Percentiles rank a stretch among this genome's conserved stretches.
Conservation (phyloP, 2,329 filamentous ascomycete genomes). For the Graphiopsis chlorocephala region DNA sequence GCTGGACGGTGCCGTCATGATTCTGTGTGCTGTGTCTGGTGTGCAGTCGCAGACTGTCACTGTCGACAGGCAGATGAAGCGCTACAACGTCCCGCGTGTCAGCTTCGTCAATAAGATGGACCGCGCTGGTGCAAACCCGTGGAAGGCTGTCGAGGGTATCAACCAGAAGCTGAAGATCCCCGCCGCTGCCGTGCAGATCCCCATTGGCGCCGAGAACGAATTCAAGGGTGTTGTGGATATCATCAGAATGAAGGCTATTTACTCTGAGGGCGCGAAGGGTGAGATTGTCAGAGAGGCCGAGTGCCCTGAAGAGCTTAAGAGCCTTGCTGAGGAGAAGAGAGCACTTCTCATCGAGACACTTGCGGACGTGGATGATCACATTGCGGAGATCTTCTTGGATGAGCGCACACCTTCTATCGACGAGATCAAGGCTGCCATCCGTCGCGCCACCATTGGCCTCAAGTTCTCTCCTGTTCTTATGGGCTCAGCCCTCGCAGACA, state of each 20-base stretch:
- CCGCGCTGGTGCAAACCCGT: slow-evolving; percentile 95
- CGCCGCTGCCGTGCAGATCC: slow-evolving; percentile 89
- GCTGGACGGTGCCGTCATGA: slow-evolving; percentile 96
- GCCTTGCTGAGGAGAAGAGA: slow-evolving; percentile 77
- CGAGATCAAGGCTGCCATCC: slow-evolving; percentile 90
- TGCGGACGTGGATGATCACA: slow-evolving; percentile 96
- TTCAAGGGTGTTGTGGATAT: slow-evolving; percentile 92
- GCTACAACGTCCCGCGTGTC: slow-evolving; percentile 92
- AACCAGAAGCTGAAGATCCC: slow-evolving; percentile 92
- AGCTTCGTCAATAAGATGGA: slow-evolving; percentile 99
- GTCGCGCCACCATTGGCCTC: slow-evolving; percentile 79
- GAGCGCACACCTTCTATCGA: slow-evolving; percentile 73
- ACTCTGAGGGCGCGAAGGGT: slow-evolving; percentile 80
- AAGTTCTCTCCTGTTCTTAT: slow-evolving; percentile 96
- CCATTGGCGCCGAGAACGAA: slow-evolving; percentile 86
- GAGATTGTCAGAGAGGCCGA: slow-evolving; percentile 75
- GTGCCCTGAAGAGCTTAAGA: slow-evolving; percentile 74
- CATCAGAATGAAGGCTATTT: slow-evolving; percentile 87
- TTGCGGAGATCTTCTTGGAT: slow-evolving; percentile 90
- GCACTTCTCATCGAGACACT: slow-evolving; percentile 87
- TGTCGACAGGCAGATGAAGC: slow-evolving; percentile 96
- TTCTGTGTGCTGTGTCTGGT: slow-evolving; percentile 93
- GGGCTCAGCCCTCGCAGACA: slow-evolving; percentile 93
- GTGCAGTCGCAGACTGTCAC: slow-evolving; percentile 98
- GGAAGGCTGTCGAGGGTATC: slow-evolving; percentile 96